Evolutionary conservation across 176 grass and related monocot genomes (phyloP).

Genomic region (Tillandsia leiboldiana): DNA sequence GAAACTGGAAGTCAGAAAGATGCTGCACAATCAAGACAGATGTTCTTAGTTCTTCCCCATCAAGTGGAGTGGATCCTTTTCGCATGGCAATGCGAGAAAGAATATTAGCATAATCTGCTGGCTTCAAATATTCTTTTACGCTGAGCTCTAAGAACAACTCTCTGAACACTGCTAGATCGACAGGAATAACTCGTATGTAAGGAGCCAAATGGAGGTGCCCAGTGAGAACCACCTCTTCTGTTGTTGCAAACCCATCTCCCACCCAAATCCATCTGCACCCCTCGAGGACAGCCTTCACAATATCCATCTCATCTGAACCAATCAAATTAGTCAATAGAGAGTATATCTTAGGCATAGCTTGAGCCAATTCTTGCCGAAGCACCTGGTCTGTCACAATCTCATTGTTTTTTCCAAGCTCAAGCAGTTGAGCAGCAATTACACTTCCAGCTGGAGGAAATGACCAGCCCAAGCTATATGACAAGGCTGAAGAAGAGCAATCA

Average conservation of each 20-base stretch:
- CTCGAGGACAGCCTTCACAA: slow-evolving; percentile 88
- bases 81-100: slow-evolving; percentile 69
- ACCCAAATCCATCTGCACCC: slow-evolving; percentile 98
- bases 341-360: slow-evolving; percentile 94
- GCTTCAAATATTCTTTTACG: slow-evolving; percentile 67
- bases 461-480: slow-evolving; percentile 80
- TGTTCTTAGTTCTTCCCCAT: slow-evolving; percentile 68
- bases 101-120: slow-evolving; percentile 83
- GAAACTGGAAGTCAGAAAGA: slow-evolving; percentile 73
- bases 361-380: slow-evolving; percentile 79
- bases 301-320: slow-evolving; percentile 96
- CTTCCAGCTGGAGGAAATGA: slow-evolving; percentile 75
- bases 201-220: slow-evolving; percentile 87
- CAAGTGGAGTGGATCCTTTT: slow-evolving; percentile 57
- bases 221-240: slow-evolving; percentile 85
- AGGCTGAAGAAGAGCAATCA: slow-evolving; percentile 78
- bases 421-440: slow-evolving; percentile 92
- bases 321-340: slow-evolving; percentile 67
- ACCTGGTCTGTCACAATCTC: slow-evolving; percentile 77
- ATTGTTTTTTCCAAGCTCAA: slow-evolving; percentile 97
- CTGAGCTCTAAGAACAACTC: slow-evolving; percentile 90
- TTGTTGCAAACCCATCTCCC: slow-evolving; percentile 88
- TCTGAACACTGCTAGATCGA: slow-evolving; percentile 93
- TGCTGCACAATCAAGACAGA: slow-evolving; percentile 77
- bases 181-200: slow-evolving; percentile 89